Percentiles rank a stretch among this genome's conserved stretches.
Conservation (phyloP, 352 stramenopile species). For the Pythium pectinolyticum region DNA sequence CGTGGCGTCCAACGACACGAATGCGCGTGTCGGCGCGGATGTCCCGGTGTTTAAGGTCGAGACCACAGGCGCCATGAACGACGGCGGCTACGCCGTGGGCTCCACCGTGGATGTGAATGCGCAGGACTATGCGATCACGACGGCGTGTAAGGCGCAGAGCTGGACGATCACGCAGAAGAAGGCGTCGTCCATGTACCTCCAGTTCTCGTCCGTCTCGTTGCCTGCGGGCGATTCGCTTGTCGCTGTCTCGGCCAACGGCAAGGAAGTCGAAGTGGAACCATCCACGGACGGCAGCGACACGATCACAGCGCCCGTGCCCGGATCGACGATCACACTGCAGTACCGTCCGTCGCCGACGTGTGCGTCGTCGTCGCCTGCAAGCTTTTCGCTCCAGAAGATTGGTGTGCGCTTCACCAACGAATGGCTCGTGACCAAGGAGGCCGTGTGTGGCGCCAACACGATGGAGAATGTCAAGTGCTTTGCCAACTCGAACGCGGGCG, state of each 20-base stretch:
- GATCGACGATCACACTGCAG: slow-evolving; percentile 38
- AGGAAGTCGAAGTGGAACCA: slow-evolving; percentile 28
- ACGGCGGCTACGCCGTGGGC: slow-evolving; percentile 42
- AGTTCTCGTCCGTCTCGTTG: slow-evolving; percentile 37
- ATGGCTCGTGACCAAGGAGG: slow-evolving; percentile 37
- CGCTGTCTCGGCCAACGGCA: slow-evolving; percentile 38
- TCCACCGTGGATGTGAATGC: slow-evolving; percentile 33
- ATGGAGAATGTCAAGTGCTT: slow-evolving; percentile 62
- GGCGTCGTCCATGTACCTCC: slow-evolving; percentile 40
- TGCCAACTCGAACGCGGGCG: slow-evolving; percentile 21
- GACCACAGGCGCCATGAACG: slow-evolving; percentile 21
- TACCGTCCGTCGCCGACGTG: slow-evolving; percentile 38
- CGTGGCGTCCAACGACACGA: slow-evolving; percentile 10
- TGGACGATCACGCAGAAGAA: slow-evolving; percentile 55
- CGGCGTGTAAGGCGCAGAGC: slow-evolving; percentile 37
- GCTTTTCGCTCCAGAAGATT: slow-evolving; percentile 30
- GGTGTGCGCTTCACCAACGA: slow-evolving; percentile 32
- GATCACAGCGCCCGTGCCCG: slow-evolving; percentile 35
- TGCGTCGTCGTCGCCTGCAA: slow-evolving; percentile 28
- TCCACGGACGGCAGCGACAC: slow-evolving; percentile 27
- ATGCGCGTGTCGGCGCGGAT: slow-evolving; percentile 2
- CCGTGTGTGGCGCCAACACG: slow-evolving; percentile 53
- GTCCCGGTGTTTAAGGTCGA: slow-evolving; percentile 21
- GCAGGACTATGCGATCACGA: slow-evolving; percentile 37
- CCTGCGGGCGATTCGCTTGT: slow-evolving; percentile 39